Conservation (phyloP, 1,284 basidiomycete species). For the Malassezia equina region DNA sequence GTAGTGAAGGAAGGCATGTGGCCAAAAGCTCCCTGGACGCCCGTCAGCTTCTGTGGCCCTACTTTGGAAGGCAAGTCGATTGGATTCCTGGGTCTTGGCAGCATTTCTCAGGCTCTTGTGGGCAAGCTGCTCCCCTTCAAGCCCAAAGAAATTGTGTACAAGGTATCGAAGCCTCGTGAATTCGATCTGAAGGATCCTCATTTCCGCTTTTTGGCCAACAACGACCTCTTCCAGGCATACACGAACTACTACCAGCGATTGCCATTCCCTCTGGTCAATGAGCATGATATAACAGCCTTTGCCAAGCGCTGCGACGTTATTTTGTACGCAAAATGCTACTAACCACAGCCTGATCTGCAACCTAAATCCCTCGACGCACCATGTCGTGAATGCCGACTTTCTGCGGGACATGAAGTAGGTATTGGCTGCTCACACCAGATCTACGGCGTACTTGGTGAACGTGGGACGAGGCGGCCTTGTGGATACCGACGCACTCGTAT, state of each 20-base stretch:
- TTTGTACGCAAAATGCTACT: constrained; percentile 14
- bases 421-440: constrained; percentile 11
- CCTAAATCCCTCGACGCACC: constrained; percentile 62
- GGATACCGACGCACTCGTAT: constrained; percentile 68
- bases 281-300: constrained; percentile 21
- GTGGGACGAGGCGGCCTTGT: constrained; percentile 58
- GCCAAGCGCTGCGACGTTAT: constrained; percentile 26
- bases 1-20: constrained; percentile 63
- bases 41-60: constrained; percentile 62
- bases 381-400: constrained; percentile 64
- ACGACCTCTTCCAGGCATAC: constrained; percentile 12
- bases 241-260: neutral
- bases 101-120: constrained; percentile 23
- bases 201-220: constrained; percentile 21
- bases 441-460: constrained; percentile 31
- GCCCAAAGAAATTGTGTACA: constrained; percentile 25
- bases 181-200: constrained; percentile 21
- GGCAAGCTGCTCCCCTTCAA: constrained; percentile 26
- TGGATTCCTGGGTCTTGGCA: constrained; percentile 79
- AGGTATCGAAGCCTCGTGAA: constrained; percentile 23
- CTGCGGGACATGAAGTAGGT: constrained; percentile 71
- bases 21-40: constrained; percentile 64
- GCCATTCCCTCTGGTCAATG: constrained; percentile 24
- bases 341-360: constrained; percentile 61
- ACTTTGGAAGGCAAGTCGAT: constrained; percentile 58